A percentile compares a stretch with the other conserved stretches of the same genome.
Conservation (phyloP, 306 rosid species). For the Macrotyloma uniflorum region DNA sequence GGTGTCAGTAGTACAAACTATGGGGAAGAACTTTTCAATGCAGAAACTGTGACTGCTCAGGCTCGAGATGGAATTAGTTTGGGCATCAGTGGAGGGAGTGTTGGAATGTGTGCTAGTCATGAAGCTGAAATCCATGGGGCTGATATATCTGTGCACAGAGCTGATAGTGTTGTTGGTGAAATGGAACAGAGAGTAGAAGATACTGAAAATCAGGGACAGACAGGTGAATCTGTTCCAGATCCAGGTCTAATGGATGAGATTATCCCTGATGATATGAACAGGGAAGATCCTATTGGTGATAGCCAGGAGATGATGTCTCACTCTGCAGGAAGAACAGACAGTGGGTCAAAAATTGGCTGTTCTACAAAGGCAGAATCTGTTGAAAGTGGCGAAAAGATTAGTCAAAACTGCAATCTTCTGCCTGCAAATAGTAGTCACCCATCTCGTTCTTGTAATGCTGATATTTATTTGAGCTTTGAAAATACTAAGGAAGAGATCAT, state of each 20-base stretch:
- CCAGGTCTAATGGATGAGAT: constrained; percentile 97
- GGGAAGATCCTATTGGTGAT: constrained; percentile 91
- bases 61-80: constrained; percentile 92
- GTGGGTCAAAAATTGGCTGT: constrained; percentile 94
- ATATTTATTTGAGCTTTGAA: constrained; percentile 60
- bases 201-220: constrained; percentile 95
- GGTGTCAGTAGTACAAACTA: constrained; percentile 94
- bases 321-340: constrained; percentile 89
- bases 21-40: constrained; percentile 87
- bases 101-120: constrained; percentile 99
- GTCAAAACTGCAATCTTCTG: constrained; percentile 71
- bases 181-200: constrained; percentile 91
- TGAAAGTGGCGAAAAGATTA: constrained; percentile 92
- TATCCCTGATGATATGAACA: constrained; percentile 77
- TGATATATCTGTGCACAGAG: constrained; percentile 89
- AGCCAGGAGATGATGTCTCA: constrained; percentile 95
- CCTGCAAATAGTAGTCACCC: constrained; percentile 65
- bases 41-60: constrained; percentile 89
- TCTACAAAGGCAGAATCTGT: constrained; percentile 94
- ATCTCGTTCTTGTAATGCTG: constrained; percentile 78
- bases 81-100: constrained; percentile 98
- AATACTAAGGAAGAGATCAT: constrained; percentile 64
- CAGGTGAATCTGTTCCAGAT: constrained; percentile 91
- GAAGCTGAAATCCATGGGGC: constrained; percentile 99
- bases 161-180: constrained; percentile 94